Evolutionary conservation across 1,284 basidiomycete genomes (phyloP).

Genomic region (Heterobasidion occidentale): DNA sequence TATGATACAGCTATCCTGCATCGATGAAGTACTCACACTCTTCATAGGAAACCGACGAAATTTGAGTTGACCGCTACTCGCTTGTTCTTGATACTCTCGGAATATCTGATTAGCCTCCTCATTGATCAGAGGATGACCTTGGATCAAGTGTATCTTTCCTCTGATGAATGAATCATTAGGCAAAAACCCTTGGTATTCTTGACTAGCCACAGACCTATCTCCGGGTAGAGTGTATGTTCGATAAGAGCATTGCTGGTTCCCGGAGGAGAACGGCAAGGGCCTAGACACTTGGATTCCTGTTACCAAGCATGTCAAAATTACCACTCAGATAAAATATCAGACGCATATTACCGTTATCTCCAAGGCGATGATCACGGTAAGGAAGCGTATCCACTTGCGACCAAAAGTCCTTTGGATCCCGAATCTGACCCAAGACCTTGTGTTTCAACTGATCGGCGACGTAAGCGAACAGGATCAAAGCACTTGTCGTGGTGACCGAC

Average conservation of each 20-base stretch:
- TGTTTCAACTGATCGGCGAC: conserved; percentile 8
- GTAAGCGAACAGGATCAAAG: not conserved
- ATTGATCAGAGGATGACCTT: conserved; percentile 31
- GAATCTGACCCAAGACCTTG: conserved; percentile 21
- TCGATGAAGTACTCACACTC: conserved; percentile 33
- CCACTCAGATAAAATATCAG: not conserved
- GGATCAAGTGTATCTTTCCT: conserved; percentile 56
- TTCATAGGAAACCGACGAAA: conserved; percentile 66
- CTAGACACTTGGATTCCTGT: too few relatives aligned
- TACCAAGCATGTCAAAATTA: too few relatives aligned
- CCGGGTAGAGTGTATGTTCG: conserved; percentile 23
- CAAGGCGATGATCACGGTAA: not conserved
- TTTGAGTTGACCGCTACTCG: conserved; percentile 38
- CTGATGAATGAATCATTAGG: conserved; percentile 24
- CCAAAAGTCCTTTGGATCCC: conserved; percentile 35
- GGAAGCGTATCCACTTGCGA: too few relatives aligned
- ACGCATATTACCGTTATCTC: too few relatives aligned
- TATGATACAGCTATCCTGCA: too few relatives aligned
- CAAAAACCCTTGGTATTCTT: not conserved
- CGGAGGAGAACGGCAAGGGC: too few relatives aligned
- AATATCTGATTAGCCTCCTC: conserved; percentile 47
- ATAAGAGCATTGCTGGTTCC: not conserved
- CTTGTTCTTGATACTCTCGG: conserved; percentile 55
- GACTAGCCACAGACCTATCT: conserved; percentile 26
- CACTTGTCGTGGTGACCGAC: conserved; percentile 4